Conservation (phyloP, 345 rosid genomes). For the Leavenworthia alabamica region DNA sequence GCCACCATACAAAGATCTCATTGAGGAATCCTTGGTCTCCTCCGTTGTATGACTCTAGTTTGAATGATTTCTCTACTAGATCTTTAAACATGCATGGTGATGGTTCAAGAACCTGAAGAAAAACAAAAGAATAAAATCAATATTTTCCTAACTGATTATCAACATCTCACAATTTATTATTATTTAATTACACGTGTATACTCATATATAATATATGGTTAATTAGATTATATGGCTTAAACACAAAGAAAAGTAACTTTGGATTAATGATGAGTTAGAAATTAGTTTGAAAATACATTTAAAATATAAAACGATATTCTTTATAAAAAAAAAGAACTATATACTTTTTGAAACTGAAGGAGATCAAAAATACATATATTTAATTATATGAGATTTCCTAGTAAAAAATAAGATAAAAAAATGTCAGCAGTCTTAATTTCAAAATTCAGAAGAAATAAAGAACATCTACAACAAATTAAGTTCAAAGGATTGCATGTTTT, state of each 20-base stretch:
- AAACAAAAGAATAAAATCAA: background rate
- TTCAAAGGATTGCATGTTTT: background rate
- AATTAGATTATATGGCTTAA: background rate
- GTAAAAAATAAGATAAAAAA: background rate
- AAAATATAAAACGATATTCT: too few relatives aligned
- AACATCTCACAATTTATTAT: background rate
- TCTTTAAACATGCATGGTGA: constrained; percentile 57
- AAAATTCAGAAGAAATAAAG: background rate
- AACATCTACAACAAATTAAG: background rate
- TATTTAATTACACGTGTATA: background rate
- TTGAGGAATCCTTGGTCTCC: constrained; percentile 90
- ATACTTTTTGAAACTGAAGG: too few relatives aligned
- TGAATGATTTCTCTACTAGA: constrained; percentile 37
- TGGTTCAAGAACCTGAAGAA: constrained; percentile 52
- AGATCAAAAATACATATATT: too few relatives aligned
- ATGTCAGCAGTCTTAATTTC: background rate
- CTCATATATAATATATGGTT: background rate
- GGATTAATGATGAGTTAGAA: background rate
- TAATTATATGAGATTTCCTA: too few relatives aligned
- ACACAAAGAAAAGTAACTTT: background rate
- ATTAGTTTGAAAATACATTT: too few relatives aligned
- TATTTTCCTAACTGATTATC: too few relatives aligned
- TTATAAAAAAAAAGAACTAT: too few relatives aligned
- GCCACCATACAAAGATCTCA: constrained; percentile 85
- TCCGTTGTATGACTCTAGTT: constrained; percentile 57